These are phyloP conservation scores for Camellia lanceoleosa DNA, from an alignment of 148 eudicot genomes.

Conservation along the genomic window DNA sequence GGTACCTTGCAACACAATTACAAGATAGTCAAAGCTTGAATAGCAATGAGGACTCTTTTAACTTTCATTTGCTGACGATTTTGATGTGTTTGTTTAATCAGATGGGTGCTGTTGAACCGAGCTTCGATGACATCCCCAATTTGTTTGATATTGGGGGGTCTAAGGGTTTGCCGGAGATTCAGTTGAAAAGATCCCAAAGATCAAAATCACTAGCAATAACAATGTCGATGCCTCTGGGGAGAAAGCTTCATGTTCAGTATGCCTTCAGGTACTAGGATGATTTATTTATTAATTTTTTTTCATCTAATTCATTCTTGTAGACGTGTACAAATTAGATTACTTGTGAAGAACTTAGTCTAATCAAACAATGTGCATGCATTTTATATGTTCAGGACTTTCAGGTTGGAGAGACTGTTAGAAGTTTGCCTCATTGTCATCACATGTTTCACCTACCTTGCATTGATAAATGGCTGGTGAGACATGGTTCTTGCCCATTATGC, in stretches of 20 bases:
- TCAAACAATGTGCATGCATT: not conserved
- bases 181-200: constrained; percentile 84
- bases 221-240: constrained; percentile 79
- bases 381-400: constrained; percentile 71
- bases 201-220: constrained; percentile 61
- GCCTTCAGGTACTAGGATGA: constrained; percentile 67
- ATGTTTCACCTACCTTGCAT: constrained; percentile 97
- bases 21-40: not conserved
- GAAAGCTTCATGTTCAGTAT: constrained; percentile 81
- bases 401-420: constrained; percentile 74
- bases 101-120: constrained; percentile 94
- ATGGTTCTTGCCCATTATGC: constrained; percentile 92
- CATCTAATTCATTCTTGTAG: not conserved
- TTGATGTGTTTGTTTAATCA: constrained; percentile 27
- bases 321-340: not conserved
- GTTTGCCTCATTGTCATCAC: constrained; percentile 89
- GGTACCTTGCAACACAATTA: constrained; percentile 37
- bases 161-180: constrained; percentile 75
- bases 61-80: constrained; percentile 12
- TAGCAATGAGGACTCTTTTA: not conserved
- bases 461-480: constrained; percentile 91
- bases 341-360: not conserved
- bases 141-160: constrained; percentile 76
- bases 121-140: constrained; percentile 69
- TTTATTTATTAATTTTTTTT: not conserved